Percentiles rank a stretch among this genome's conserved stretches.
Evolutionary conservation across 345 rosid genomes (phyloP).

Genomic region (Passiflora organensis): DNA sequence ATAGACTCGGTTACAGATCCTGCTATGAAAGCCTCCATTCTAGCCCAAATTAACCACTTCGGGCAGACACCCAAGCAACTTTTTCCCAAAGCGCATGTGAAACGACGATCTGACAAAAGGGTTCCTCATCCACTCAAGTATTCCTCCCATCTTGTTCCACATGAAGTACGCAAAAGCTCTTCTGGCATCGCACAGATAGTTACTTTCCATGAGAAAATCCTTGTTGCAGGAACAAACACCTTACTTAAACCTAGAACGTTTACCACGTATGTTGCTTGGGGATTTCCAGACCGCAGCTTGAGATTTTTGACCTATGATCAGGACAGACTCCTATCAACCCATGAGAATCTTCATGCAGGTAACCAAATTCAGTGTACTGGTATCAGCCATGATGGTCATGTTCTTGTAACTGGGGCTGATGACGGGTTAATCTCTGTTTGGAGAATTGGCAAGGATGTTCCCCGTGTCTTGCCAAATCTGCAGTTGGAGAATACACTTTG

Average conservation of each 20-base stretch:
- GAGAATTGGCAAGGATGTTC: slow-evolving; percentile 69
- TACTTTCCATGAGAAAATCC: slow-evolving; percentile 73
- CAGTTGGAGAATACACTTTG: slow-evolving; percentile 73
- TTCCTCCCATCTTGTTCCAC: slow-evolving; percentile 76
- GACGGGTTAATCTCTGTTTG: slow-evolving; percentile 86
- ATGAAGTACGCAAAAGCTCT: slow-evolving; percentile 70
- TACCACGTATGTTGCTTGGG: slow-evolving; percentile 88
- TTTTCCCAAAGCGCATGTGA: slow-evolving; percentile 86
- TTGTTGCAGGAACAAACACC: slow-evolving; percentile 61
- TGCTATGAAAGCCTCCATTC: slow-evolving; percentile 97
- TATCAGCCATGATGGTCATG: slow-evolving; percentile 88
- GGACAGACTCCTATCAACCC: slow-evolving; percentile 84
- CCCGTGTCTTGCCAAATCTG: slow-evolving; percentile 53
- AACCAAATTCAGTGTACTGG: slow-evolving; percentile 86
- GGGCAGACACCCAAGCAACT: slow-evolving; percentile 99
- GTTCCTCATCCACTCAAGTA: slow-evolving; percentile 81
- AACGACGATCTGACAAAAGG: slow-evolving; percentile 70
- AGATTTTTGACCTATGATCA: slow-evolving; percentile 97
- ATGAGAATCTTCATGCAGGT: slow-evolving; percentile 95
- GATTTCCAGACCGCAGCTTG: slow-evolving; percentile 93
- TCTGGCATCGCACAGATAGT: slow-evolving; percentile 77
- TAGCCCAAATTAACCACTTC: slow-evolving; percentile 98
- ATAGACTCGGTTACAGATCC: slow-evolving; percentile 97
- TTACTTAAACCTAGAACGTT: slow-evolving; percentile 88
- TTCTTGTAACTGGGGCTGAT: slow-evolving; percentile 88